phyloP scores from a whole-genome alignment of 352 stramenopile genomes.

The Phytopythium kandeliae region DNA sequence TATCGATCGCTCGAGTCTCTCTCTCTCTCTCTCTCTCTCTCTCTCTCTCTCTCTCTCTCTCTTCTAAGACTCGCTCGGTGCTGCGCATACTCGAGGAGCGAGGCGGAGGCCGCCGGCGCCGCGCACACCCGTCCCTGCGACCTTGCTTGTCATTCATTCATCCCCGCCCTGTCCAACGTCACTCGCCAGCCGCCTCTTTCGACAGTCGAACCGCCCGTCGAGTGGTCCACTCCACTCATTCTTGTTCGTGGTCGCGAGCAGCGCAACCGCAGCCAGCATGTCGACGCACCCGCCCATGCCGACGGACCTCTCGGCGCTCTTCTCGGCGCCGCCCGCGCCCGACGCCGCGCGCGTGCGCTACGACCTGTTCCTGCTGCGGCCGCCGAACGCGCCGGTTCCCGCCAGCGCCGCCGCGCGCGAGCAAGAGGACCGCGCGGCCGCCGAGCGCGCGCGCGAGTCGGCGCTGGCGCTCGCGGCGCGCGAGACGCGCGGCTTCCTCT shows the following conservation, averaged over 20 bases:
- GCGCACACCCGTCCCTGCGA: too few relatives aligned
- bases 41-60: not conserved
- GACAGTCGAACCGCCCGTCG: not conserved
- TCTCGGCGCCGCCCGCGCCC: constrained; percentile 1
- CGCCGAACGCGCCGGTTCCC: not conserved
- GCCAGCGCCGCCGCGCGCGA: not conserved
- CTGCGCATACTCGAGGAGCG: too few relatives aligned
- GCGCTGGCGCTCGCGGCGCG: constrained; percentile 23
- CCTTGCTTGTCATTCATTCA: too few relatives aligned
- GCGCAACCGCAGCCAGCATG: too few relatives aligned
- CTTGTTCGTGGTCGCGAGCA: too few relatives aligned
- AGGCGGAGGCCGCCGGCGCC: too few relatives aligned
- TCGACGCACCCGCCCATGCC: too few relatives aligned
- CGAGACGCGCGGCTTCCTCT: constrained; percentile 39
- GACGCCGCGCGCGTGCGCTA: constrained; percentile 5
- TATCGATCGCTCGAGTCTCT: constrained; percentile 1
- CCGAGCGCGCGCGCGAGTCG: constrained; percentile 10
- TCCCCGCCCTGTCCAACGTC: too few relatives aligned
- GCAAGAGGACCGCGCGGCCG: constrained; percentile 2
- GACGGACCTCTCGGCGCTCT: constrained; percentile 2
- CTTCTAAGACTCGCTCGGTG: not conserved
- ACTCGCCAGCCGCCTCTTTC: too few relatives aligned
- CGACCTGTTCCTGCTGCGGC: constrained; percentile 5
- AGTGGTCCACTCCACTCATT: too few relatives aligned
- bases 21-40: not conserved